A percentile compares a stretch with the other conserved stretches of the same genome.
Evolutionary conservation across 371 early-diverging fungal species (phyloP).

Genomic region (Chytridiales sp.): DNA sequence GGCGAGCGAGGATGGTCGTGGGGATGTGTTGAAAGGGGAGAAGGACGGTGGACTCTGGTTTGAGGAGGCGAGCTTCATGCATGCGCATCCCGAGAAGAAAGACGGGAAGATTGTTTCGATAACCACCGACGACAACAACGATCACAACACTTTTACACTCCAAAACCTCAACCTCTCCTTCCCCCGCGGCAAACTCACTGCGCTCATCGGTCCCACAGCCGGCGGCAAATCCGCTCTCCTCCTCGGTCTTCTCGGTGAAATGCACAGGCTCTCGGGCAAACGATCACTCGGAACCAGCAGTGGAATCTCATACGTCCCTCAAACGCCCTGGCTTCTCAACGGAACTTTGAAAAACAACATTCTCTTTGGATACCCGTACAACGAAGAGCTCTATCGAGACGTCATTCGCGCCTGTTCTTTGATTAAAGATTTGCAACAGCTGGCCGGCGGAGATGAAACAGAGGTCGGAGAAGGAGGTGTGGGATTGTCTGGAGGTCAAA

Average conservation of each 20-base stretch:
- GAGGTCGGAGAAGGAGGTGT: constrained; percentile 44
- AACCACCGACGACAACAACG: neutral
- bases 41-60: neutral
- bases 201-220: constrained; percentile 63
- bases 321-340: constrained; percentile 42
- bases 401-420: constrained; percentile 35
- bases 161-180: constrained; percentile 45
- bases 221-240: constrained; percentile 69
- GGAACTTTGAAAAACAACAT: constrained; percentile 48
- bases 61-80: neutral
- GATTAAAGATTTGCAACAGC: constrained; percentile 28
- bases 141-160: neutral
- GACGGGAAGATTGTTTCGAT: neutral
- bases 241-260: constrained; percentile 16
- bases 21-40: neutral
- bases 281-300: too few species aligned
- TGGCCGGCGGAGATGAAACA: constrained; percentile 38
- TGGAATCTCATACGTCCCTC: constrained; percentile 40
- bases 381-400: constrained; percentile 31
- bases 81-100: neutral
- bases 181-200: constrained; percentile 59
- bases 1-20: neutral
- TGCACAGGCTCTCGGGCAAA: constrained; percentile 56
- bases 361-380: constrained; percentile 35
- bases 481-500: constrained; percentile 36